phyloP scores from a whole-genome alignment of 1,284 basidiomycete genomes.

The Melampsora americana region DNA sequence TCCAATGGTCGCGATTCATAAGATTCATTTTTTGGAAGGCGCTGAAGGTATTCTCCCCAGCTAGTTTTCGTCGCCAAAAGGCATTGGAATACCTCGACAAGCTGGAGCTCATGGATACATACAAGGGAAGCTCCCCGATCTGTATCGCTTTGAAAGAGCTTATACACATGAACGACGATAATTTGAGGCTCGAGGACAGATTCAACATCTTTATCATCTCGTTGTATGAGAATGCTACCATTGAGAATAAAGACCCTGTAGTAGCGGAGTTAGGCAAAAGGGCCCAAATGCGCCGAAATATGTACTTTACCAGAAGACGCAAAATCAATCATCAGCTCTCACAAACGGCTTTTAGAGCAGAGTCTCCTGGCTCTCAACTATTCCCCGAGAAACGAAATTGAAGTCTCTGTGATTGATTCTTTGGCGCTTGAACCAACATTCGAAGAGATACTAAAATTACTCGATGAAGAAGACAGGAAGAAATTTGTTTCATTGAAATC shows the following conservation, averaged over 20 bases:
- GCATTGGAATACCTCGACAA: background rate
- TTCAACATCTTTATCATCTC: constrained; percentile 7
- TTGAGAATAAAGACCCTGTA: background rate
- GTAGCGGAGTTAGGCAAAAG: background rate
- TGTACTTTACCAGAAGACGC: background rate
- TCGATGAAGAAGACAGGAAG: background rate
- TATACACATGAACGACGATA: background rate
- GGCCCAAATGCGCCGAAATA: background rate
- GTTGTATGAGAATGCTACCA: background rate
- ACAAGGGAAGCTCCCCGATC: background rate
- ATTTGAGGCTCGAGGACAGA: background rate
- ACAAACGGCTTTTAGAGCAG: background rate
- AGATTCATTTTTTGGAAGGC: background rate
- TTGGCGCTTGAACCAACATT: background rate
- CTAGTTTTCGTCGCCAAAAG: background rate
- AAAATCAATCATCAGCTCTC: background rate
- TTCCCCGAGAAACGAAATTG: background rate
- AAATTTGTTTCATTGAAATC: background rate
- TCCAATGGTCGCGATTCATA: background rate
- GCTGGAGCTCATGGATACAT: background rate
- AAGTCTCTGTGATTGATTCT: background rate
- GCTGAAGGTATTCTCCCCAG: background rate
- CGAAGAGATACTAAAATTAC: background rate
- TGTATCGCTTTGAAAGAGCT: background rate
- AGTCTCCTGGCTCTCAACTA: background rate